These are phyloP conservation scores for Apophysomyces elegans DNA, from an alignment of 371 early-diverging fungal species.

Conservation along the genomic window DNA sequence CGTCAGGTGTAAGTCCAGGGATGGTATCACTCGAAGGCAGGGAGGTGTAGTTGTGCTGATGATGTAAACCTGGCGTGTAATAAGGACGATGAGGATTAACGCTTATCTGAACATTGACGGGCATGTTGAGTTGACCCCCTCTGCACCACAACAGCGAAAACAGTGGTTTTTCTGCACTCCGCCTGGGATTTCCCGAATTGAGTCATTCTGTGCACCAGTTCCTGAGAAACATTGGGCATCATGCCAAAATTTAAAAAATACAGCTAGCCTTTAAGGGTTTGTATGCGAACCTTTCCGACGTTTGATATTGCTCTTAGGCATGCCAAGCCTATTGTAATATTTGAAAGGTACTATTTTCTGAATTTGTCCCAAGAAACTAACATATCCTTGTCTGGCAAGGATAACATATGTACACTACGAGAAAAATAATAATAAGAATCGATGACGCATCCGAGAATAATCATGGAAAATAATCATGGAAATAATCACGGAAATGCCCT, in stretches of 20 bases:
- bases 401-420: neutral
- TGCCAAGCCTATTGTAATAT: too few relatives aligned
- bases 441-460: neutral
- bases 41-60: conserved; percentile 49
- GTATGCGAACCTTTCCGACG: too few relatives aligned
- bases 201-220: neutral
- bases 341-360: too few relatives aligned
- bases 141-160: neutral
- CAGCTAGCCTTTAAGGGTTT: too few relatives aligned
- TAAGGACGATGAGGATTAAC: conserved; percentile 49
- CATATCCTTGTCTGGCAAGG: too few relatives aligned
- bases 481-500: neutral
- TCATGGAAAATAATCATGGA: neutral
- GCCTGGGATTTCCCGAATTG: neutral
- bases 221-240: too few relatives aligned
- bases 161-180: neutral
- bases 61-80: conserved; percentile 50
- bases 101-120: conserved; percentile 12
- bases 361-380: too few relatives aligned
- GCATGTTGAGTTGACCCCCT: neutral
- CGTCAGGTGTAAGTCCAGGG: conserved; percentile 33
- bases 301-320: too few relatives aligned
- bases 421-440: neutral
- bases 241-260: too few relatives aligned
- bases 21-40: conserved; percentile 41